Base-by-base conservation (phyloP, 116 monocot genomes). In the Posidonia oceanica region DNA sequence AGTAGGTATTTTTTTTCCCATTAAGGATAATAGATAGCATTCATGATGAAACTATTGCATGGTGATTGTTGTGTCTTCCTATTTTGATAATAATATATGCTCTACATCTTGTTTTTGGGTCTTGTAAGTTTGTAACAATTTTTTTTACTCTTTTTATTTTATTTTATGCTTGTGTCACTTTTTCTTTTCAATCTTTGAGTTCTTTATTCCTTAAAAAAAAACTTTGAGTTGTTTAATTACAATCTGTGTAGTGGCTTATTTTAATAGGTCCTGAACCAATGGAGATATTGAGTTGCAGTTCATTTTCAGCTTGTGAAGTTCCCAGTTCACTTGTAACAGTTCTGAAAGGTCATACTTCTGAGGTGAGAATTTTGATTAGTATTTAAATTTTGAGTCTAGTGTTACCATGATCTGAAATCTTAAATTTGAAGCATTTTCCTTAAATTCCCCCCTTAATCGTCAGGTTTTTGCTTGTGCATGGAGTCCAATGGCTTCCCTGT, bases 391-490 rank as follows among this genome's bases (percentile, higher is more conserved):
- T 57, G 16, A 37, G 57, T 20, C 10, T 4, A 29, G 29, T 29
- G 29, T 29, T 29, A 29, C 29, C 29, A 29, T 29, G 29, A 36
- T 4, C 17, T 70, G 14, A 8, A 15, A 8, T 54, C 66, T 72
- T 29, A 66, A 60, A 52, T 52, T 60, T 69, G 8, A 62, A 12
- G 48, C 7, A 64, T 7, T 68, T 72, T 52, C 13, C 14, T 53
- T 63, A 39, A 29, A 23, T 67, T 67, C 56, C 39, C 40, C 39
- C 3, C 48, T 5, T 68, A 20, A 52, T 76, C 55, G 52, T n/a
- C 62, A 99, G 98, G 98, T 99, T 39, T 93, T 93, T 77, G 93
- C 93, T 61, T 99, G 98, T 80, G 93, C 98, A 65, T 99, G 98
- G 98, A 93, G 90, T 54, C 98, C 98, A 52, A 68, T 77, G 54